Conservation (phyloP, 1,284 basidiomycete species). For the Trichosporon sp. region DNA sequence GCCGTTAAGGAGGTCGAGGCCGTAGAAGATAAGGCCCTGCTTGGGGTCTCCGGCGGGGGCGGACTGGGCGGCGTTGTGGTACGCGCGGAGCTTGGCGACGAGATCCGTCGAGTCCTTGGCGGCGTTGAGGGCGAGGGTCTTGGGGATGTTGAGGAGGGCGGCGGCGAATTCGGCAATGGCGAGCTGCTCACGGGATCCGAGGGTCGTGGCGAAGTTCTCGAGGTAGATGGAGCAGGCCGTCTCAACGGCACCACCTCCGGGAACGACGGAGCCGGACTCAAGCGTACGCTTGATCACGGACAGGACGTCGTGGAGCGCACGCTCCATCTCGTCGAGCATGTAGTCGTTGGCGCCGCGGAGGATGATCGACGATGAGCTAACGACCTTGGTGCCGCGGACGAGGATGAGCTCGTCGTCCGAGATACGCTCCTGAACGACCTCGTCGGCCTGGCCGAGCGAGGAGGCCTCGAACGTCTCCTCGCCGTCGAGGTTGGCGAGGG, state of each 20-base stretch:
- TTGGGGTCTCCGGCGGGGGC: conserved; percentile 90
- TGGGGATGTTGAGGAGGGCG: conserved; percentile 91
- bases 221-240: conserved; percentile 95
- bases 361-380: conserved; percentile 89
- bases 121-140: conserved; percentile 95
- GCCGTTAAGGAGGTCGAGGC: conserved; percentile 91
- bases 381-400: conserved; percentile 95
- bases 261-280: conserved; percentile 93
- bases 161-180: conserved; percentile 98
- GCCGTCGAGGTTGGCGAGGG: conserved; percentile 93
- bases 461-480: conserved; percentile 96
- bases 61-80: conserved; percentile 95
- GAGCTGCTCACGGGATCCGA: conserved; percentile 95
- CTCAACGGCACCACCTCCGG: conserved; percentile 97
- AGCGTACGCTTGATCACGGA: conserved; percentile 96
- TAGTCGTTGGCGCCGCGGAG: conserved; percentile 98
- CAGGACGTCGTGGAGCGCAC: conserved; percentile 90
- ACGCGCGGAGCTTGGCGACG: conserved; percentile 93
- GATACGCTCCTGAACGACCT: conserved; percentile 95
- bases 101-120: conserved; percentile 98
- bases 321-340: conserved; percentile 99
- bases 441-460: conserved; percentile 87
- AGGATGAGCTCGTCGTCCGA: conserved; percentile 98
- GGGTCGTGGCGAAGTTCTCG: conserved; percentile 97
- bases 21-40: conserved; percentile 90